A percentile compares a stretch with the other conserved stretches of the same genome.
Evolutionary conservation across 768 basidiomycete species (phyloP).

Genomic region (Exsudoporus frostii): DNA sequence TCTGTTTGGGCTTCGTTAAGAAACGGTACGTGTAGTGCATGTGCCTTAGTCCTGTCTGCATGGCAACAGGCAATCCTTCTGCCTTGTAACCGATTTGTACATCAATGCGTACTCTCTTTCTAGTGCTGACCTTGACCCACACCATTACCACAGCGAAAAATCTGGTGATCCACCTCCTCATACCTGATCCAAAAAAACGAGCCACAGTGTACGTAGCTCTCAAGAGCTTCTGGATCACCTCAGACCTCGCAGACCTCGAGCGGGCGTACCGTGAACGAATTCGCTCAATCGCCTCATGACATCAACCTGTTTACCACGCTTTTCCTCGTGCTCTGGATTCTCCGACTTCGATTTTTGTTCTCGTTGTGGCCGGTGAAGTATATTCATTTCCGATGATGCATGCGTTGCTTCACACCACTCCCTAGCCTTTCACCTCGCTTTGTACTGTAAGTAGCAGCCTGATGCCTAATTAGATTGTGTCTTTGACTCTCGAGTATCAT

Average conservation of each 20-base stretch:
- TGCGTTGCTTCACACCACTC: not conserved
- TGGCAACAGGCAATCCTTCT: not conserved
- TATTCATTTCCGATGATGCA: slow-evolving; percentile 1
- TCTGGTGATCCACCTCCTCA: slow-evolving; percentile 59
- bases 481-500: not conserved
- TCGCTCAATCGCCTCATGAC: slow-evolving; percentile 16
- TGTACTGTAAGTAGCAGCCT: not conserved
- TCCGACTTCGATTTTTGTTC: not conserved
- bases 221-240: slow-evolving; percentile 61
- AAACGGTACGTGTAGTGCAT: slow-evolving; percentile 48
- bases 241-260: slow-evolving; percentile 59
- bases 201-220: slow-evolving; percentile 64
- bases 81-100: not conserved
- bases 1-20: slow-evolving; percentile 53
- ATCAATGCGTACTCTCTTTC: not conserved
- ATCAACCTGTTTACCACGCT: not conserved
- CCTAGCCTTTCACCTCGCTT: not conserved
- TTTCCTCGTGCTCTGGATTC: not conserved
- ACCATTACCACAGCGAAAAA: slow-evolving; percentile 39
- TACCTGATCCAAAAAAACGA: slow-evolving; percentile 53
- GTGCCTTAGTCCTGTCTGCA: not conserved
- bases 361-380: not conserved
- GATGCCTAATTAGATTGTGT: not conserved
- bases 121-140: slow-evolving; percentile 5
- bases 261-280: slow-evolving; percentile 59